A percentile compares a stretch with the other conserved stretches of the same genome.
These are phyloP conservation scores for Cytospora chrysosperma DNA, from an alignment of 2,329 filamentous ascomycete species.

Conservation along the genomic window DNA sequence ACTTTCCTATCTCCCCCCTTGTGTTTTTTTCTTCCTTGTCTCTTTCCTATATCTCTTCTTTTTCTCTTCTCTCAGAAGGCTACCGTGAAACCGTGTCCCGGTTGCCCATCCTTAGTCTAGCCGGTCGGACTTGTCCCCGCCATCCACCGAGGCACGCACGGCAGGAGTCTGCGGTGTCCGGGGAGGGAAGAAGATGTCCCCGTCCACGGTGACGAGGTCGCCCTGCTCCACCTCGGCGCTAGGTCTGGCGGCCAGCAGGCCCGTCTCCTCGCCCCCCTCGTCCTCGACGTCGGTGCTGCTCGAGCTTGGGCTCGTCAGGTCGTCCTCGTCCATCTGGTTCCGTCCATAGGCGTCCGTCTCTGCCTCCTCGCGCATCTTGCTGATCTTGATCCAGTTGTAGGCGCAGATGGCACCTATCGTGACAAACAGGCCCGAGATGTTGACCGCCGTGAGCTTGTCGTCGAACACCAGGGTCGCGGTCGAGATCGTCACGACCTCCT, in stretches of 20 bases:
- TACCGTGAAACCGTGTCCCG: neutral
- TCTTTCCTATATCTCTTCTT: neutral
- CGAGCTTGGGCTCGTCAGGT: slow-evolving; percentile 35
- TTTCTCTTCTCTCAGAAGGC: neutral
- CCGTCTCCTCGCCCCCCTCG: slow-evolving; percentile 46
- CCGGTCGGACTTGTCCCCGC: slow-evolving; percentile 23
- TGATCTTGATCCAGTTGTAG: slow-evolving; percentile 95
- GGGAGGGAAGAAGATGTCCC: slow-evolving; percentile 40
- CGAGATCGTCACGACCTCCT: slow-evolving; percentile 94
- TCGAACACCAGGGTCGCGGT: slow-evolving; percentile 86
- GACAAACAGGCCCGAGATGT: slow-evolving; percentile 81
- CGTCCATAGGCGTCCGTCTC: slow-evolving; percentile 48
- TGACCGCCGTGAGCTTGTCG: slow-evolving; percentile 83
- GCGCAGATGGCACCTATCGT: slow-evolving; percentile 83
- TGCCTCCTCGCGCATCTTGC: slow-evolving; percentile 81
- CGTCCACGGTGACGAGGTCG: slow-evolving; percentile 40
- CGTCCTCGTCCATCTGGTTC: slow-evolving; percentile 35
- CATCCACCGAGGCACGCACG: slow-evolving; percentile 12
- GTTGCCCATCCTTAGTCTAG: slow-evolving; percentile 16
- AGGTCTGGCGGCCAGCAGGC: slow-evolving; percentile 43
- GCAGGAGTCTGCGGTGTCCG: slow-evolving; percentile 23
- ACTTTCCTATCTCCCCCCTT: neutral
- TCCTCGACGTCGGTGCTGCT: slow-evolving; percentile 42
- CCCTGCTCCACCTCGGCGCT: slow-evolving; percentile 35
- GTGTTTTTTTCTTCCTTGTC: neutral